phyloP scores from a whole-genome alignment of 192 early-diverging fungal species.

The Coemansia nantahalensis region DNA sequence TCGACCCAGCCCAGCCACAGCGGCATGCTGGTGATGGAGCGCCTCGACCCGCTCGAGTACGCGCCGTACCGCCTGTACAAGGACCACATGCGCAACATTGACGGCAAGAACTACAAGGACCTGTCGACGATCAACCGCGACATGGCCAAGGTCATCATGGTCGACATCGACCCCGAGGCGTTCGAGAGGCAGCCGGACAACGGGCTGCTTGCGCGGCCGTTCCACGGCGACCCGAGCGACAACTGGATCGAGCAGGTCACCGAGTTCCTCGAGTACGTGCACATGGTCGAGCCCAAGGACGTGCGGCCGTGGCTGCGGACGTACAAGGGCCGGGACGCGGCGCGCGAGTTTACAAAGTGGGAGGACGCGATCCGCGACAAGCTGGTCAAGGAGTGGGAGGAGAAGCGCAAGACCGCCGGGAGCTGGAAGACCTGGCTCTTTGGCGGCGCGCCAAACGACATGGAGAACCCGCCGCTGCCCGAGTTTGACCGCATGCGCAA shows the following conservation, averaged over 20 bases:
- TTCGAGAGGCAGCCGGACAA: constrained; percentile 92
- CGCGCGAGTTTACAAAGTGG: constrained; percentile 66
- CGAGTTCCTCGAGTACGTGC: constrained; percentile 81
- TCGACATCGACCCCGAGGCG: constrained; percentile 87
- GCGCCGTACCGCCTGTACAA: constrained; percentile 87
- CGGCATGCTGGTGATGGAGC: constrained; percentile 80
- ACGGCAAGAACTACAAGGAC: constrained; percentile 86
- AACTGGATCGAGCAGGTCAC: constrained; percentile 78
- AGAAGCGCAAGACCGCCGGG: constrained; percentile 58
- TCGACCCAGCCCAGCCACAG: constrained; percentile 81
- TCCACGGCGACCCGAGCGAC: constrained; percentile 81
- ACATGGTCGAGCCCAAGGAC: constrained; percentile 72
- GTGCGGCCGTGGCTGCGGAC: constrained; percentile 68
- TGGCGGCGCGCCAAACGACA: constrained; percentile 39
- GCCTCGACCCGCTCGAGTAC: constrained; percentile 87
- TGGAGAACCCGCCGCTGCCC: constrained; percentile 64
- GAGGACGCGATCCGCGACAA: constrained; percentile 65
- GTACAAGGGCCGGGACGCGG: constrained; percentile 67
- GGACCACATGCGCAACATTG: constrained; percentile 84
- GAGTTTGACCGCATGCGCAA: constrained; percentile 65
- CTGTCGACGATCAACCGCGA: constrained; percentile 92
- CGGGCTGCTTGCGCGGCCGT: constrained; percentile 77
- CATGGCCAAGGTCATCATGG: constrained; percentile 85
- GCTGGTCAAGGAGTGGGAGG: constrained; percentile 66
- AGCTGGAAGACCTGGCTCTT: constrained; percentile 56